Base-by-base conservation (phyloP, 2,329 filamentous ascomycete species). In the Colletotrichum trifolii region DNA sequence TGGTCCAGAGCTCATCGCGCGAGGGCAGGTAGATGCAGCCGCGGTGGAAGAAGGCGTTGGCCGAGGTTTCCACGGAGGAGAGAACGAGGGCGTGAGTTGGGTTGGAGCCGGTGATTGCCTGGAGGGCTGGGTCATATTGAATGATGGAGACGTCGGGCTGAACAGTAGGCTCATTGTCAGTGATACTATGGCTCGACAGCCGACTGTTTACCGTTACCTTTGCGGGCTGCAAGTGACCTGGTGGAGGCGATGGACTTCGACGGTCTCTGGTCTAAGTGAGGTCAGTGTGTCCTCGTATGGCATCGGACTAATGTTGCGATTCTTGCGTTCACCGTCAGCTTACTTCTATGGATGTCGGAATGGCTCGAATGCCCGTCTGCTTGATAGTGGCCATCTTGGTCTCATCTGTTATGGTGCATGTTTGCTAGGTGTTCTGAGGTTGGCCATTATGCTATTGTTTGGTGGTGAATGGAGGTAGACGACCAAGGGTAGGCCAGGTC, bases 31-130 rank as follows among this genome's bases (percentile, higher is more conserved):
- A 82, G 36, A 80, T 78, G 61, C 81, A 83, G 6, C 78, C 81
- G 52, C 76, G 75, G 69, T 81, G 74, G 68, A 84, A 85, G 69
- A 84, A 81, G 8, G 81, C 78, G 43, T 79, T 82, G 13, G 75
- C 74, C 33, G 79, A 79, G 6, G 74, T 71, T 34, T 77, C 74
- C 5, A 72, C 68, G 0, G 81, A 77, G 6, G 79, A 79, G 34
- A 83, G 74, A 8, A 84, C 72, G 12, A 82, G 76, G 4, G 79
- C 78, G 56, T 78, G 77, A 1, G 66, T 73, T 7, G 77, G 76
- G 3, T 66, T 65, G 4, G 69, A 40, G 8, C 79, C 78, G 42
- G 78, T 70, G 6, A 83, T 56, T 0, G 64, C 60, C n/a, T 46
- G 57, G 56, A 83, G 77, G n/a, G 69, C 69, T 3, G 71, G 54